Evolutionary conservation across 495 filamentous ascomycete genomes (phyloP).

Genomic region (Neurospora tetrasperma): DNA sequence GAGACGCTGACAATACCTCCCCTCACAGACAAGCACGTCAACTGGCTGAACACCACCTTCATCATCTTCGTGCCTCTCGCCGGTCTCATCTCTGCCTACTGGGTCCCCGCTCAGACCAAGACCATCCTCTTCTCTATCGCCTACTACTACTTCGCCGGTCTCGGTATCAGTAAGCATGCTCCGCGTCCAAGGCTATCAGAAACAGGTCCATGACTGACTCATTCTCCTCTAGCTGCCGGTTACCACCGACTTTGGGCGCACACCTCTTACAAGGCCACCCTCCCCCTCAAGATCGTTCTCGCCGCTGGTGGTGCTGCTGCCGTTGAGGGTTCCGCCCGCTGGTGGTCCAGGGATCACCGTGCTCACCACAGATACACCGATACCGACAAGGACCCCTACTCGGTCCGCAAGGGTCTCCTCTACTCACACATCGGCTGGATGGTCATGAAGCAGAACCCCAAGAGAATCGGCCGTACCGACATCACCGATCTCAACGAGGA

Average conservation of each 20-base stretch:
- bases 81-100: constrained; percentile 68
- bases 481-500: constrained; percentile 96
- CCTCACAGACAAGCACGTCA: constrained; percentile 69
- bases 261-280: constrained; percentile 80
- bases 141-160: constrained; percentile 88
- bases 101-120: constrained; percentile 65
- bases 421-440: constrained; percentile 95
- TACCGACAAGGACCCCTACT: constrained; percentile 98
- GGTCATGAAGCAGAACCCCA: constrained; percentile 91
- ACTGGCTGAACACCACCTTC: constrained; percentile 85
- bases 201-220: constrained; percentile 9
- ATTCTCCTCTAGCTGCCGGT: constrained; percentile 33
- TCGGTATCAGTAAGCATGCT: constrained; percentile 65
- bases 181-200: background rate
- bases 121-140: constrained; percentile 71
- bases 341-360: constrained; percentile 95
- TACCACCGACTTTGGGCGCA: constrained; percentile 95
- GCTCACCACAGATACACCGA: constrained; percentile 99
- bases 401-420: constrained; percentile 91
- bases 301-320: constrained; percentile 88
- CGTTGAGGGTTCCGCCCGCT: constrained; percentile 90
- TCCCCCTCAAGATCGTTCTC: constrained; percentile 85
- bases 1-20: background rate
- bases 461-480: constrained; percentile 88
- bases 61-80: constrained; percentile 76